Conservation (phyloP, 2,329 filamentous ascomycete species). For the Arthroderma sp. region DNA sequence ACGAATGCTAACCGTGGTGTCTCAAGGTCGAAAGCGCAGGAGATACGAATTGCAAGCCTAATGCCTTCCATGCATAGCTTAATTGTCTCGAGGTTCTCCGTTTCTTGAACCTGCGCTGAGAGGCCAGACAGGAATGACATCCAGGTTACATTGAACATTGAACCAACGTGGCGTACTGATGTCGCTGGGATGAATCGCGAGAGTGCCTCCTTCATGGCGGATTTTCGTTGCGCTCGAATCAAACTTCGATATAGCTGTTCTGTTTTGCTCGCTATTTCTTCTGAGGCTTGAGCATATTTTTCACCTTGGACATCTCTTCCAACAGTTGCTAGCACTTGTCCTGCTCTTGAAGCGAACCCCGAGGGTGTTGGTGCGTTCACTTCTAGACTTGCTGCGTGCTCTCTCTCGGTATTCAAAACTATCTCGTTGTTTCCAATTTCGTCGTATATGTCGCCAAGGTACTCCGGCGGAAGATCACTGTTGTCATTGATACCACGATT, state of each 20-base stretch:
- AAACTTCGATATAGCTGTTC: conserved; percentile 87
- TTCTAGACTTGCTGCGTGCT: conserved; percentile 71
- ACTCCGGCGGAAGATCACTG: conserved; percentile 83
- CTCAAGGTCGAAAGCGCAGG: conserved; percentile 82
- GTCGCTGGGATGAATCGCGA: conserved; percentile 80
- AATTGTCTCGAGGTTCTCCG: conserved; percentile 83
- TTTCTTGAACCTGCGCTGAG: conserved; percentile 84
- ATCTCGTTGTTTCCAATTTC: conserved; percentile 89
- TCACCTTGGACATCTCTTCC: conserved; percentile 85
- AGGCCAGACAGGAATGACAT: conserved; percentile 97
- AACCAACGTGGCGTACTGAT: conserved; percentile 85
- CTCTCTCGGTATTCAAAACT: conserved; percentile 81
- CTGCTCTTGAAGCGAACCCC: conserved; percentile 68
- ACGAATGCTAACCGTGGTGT: conserved; percentile 94
- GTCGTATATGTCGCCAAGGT: conserved; percentile 77
- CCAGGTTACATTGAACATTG: conserved; percentile 98
- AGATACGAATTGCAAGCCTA: conserved; percentile 83
- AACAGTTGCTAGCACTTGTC: conserved; percentile 80
- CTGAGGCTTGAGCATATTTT: conserved; percentile 86
- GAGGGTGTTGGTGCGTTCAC: conserved; percentile 44
- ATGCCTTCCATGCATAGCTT: conserved; percentile 89
- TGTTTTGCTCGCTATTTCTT: conserved; percentile 74
- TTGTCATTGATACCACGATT: conserved; percentile 97
- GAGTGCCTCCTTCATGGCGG: conserved; percentile 53
- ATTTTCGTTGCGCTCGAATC: conserved; percentile 76